Percentiles rank a stretch among this genome's conserved stretches.
These are phyloP conservation scores for Eucalyptus caleyi DNA, from an alignment of 345 rosid genomes.

Conservation along the genomic window DNA sequence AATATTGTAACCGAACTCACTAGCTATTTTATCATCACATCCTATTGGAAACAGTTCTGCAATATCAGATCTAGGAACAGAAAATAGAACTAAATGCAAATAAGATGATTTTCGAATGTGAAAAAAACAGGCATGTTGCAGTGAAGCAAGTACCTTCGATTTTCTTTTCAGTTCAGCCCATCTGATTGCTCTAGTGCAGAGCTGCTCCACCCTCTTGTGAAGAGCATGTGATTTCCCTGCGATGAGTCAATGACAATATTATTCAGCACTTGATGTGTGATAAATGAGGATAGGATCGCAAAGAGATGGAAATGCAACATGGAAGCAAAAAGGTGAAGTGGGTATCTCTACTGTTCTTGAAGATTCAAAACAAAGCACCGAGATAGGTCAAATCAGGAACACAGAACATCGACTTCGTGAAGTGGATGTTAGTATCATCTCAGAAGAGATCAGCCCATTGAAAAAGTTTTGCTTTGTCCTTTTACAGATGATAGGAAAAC, in stretches of 20 bases:
- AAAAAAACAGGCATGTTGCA: neutral
- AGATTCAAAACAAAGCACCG: neutral
- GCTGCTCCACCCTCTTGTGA: slow-evolving; percentile 99
- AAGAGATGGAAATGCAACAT: neutral
- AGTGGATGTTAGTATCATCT: neutral
- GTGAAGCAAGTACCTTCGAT: slow-evolving; percentile 51
- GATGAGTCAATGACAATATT: neutral
- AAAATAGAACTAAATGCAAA: neutral
- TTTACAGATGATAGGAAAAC: neutral
- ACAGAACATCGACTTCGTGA: neutral
- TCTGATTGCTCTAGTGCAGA: slow-evolving; percentile 87
- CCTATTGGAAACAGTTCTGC: neutral
- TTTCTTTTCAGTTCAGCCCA: slow-evolving; percentile 94
- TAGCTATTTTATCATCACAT: neutral
- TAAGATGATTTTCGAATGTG: neutral
- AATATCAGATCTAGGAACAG: neutral
- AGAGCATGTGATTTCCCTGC: slow-evolving; percentile 98
- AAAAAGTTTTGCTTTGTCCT: neutral
- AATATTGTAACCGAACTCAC: neutral
- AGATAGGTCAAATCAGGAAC: neutral
- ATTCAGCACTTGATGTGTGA: neutral
- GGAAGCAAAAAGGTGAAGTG: neutral
- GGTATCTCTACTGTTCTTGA: neutral
- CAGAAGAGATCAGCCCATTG: neutral
- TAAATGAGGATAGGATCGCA: neutral